Percentiles rank a stretch among this genome's conserved stretches.
Evolutionary conservation across 495 filamentous ascomycete genomes (phyloP).

Genomic region (Cercophora sp.): DNA sequence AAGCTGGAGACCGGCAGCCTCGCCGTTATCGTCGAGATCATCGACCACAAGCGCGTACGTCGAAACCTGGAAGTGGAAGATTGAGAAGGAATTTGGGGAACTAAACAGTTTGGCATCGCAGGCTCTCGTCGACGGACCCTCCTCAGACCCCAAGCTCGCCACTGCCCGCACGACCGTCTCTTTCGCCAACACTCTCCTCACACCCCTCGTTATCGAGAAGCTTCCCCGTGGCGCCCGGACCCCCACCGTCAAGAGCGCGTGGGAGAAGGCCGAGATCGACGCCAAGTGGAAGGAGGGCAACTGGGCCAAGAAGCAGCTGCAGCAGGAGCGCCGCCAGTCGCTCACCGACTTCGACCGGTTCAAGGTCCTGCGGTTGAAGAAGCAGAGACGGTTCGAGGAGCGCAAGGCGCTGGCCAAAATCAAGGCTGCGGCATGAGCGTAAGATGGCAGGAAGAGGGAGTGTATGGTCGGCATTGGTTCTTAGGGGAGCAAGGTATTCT

Average conservation of each 20-base stretch:
- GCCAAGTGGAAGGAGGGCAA: conserved; percentile 81
- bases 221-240: conserved; percentile 83
- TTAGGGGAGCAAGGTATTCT: conserved; percentile 35
- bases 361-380: conserved; percentile 96
- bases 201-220: conserved; percentile 81
- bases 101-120: conserved; percentile 44
- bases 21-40: conserved; percentile 94
- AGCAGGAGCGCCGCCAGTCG: conserved; percentile 77
- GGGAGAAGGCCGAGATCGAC: conserved; percentile 85
- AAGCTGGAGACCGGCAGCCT: conserved; percentile 74
- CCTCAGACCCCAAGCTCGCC: conserved; percentile 64
- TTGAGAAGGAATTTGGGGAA: conserved; percentile 9
- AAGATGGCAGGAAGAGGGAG: conserved; percentile 23
- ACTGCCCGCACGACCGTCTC: conserved; percentile 80
- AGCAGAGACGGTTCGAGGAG: conserved; percentile 96
- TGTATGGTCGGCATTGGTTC: conserved; percentile 38
- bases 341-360: conserved; percentile 99
- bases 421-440: conserved; percentile 45
- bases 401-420: conserved; percentile 87
- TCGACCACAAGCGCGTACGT: conserved; percentile 99
- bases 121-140: conserved; percentile 94
- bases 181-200: conserved; percentile 79
- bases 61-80: conserved; percentile 4
- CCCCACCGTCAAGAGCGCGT: conserved; percentile 73
- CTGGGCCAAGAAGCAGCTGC: conserved; percentile 85